Evolutionary conservation across 495 filamentous ascomycete species (phyloP).

Genomic region (Achaetomiella virescens): DNA sequence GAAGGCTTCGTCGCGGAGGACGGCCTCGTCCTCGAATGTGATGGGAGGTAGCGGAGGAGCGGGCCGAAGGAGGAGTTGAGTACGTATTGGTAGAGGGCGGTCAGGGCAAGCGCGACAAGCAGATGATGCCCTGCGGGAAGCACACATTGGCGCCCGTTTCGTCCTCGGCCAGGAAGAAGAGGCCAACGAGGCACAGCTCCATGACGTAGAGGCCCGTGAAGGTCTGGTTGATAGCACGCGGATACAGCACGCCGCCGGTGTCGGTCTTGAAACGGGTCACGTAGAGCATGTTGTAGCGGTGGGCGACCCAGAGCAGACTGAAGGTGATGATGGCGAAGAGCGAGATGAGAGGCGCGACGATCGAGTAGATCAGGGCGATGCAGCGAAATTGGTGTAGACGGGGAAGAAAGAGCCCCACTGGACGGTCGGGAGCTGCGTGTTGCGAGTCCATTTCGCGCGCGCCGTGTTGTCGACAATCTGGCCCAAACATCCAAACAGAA

Average conservation of each 20-base stretch:
- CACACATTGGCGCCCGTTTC: slow-evolving; percentile 54
- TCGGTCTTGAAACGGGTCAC: slow-evolving; percentile 87
- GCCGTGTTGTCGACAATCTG: slow-evolving; percentile 78
- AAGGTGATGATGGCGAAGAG: slow-evolving; percentile 95
- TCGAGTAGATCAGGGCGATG: slow-evolving; percentile 87
- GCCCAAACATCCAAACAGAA: slow-evolving; percentile 74
- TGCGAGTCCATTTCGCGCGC: slow-evolving; percentile 79
- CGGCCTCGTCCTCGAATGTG: slow-evolving; percentile 91
- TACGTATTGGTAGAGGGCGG: slow-evolving; percentile 71
- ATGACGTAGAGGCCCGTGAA: slow-evolving; percentile 94
- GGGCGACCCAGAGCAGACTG: slow-evolving; percentile 88
- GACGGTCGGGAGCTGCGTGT: slow-evolving; percentile 69
- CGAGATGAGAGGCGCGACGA: slow-evolving; percentile 85
- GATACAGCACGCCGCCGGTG: slow-evolving; percentile 90
- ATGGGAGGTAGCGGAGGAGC: slow-evolving; percentile 83
- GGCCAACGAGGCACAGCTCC: slow-evolving; percentile 83
- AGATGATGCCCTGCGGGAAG: slow-evolving; percentile 78
- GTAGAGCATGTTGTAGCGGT: slow-evolving; percentile 95
- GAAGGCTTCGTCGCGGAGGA: slow-evolving; percentile 82
- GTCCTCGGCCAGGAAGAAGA: slow-evolving; percentile 81
- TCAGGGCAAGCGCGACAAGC: slow-evolving; percentile 66
- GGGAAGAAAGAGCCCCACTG: slow-evolving; percentile 94
- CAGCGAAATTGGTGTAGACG: slow-evolving; percentile 93
- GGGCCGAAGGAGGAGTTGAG: slow-evolving; percentile 83
- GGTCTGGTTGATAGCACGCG: slow-evolving; percentile 89